These are phyloP conservation scores for Nadsonia starkeyi-henricii DNA, from an alignment of 1,139 yeast species.

Conservation along the genomic window DNA sequence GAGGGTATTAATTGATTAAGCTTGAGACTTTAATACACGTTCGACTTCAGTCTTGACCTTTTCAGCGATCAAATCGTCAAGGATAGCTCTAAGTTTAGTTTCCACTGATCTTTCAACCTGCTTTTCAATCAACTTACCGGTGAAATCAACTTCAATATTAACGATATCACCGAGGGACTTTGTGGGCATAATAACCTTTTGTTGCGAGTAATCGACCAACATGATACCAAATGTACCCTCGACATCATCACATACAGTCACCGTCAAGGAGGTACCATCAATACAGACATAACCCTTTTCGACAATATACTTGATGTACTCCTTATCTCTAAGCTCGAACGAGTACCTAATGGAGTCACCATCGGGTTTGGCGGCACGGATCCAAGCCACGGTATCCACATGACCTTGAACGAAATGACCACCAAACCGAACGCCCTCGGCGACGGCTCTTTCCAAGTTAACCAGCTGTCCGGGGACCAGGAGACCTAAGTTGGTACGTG, in stretches of 20 bases:
- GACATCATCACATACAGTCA: conserved; percentile 53
- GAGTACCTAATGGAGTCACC: conserved; percentile 71
- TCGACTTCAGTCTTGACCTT: conserved; percentile 30
- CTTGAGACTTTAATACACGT: background rate
- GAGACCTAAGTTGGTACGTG: conserved; percentile 61
- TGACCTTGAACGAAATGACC: conserved; percentile 98
- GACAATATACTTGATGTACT: conserved; percentile 61
- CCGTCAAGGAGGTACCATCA: conserved; percentile 90
- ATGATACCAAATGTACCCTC: conserved; percentile 59
- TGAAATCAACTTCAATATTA: conserved; percentile 86
- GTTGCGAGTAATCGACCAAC: conserved; percentile 87
- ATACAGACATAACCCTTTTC: conserved; percentile 86
- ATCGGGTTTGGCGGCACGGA: conserved; percentile 42
- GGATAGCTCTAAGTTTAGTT: conserved; percentile 25
- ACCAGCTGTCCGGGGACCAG: conserved; percentile 47
- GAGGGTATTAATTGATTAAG: no score
- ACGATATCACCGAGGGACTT: conserved; percentile 53
- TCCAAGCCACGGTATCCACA: conserved; percentile 75
- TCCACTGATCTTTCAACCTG: conserved; percentile 56
- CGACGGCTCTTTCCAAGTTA: conserved; percentile 83
- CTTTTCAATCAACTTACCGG: conserved; percentile 82
- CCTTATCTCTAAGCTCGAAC: conserved; percentile 52
- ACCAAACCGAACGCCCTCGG: conserved; percentile 73
- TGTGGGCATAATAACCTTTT: conserved; percentile 56
- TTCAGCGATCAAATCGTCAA: conserved; percentile 33